Conservation (phyloP, 768 basidiomycete species). For the Terana coerulea region DNA sequence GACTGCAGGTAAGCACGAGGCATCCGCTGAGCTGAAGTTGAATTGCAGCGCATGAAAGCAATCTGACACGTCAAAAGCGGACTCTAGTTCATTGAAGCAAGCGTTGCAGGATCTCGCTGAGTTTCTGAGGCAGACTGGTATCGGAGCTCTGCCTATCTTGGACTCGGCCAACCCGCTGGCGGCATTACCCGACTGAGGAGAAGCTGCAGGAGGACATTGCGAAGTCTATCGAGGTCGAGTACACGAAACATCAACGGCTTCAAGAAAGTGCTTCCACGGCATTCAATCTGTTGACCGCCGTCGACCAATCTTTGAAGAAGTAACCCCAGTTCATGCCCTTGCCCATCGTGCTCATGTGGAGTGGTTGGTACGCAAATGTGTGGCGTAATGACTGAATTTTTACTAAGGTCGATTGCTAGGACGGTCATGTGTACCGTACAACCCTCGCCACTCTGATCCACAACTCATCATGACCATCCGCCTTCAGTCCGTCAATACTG, state of each 20-base stretch:
- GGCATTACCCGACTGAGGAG: slow-evolving; percentile 35
- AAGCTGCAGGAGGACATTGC: slow-evolving; percentile 41
- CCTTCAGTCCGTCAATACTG: too few species aligned
- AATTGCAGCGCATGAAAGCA: not conserved
- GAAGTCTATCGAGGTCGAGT: slow-evolving; percentile 40
- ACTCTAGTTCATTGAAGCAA: slow-evolving; percentile 40
- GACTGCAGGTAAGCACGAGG: slow-evolving; percentile 42
- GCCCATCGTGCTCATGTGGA: too few species aligned
- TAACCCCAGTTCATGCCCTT: not conserved
- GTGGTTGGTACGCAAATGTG: too few species aligned
- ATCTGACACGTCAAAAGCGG: not conserved
- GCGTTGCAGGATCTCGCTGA: slow-evolving; percentile 43
- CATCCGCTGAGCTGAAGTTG: not conserved
- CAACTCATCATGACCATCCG: too few species aligned
- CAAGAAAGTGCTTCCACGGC: slow-evolving; percentile 57
- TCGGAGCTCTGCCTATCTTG: slow-evolving; percentile 60
- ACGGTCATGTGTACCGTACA: too few species aligned
- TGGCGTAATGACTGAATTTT: too few species aligned
- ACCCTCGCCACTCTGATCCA: too few species aligned
- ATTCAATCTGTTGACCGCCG: slow-evolving; percentile 35
- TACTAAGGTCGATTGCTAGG: too few species aligned
- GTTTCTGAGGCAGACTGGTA: slow-evolving; percentile 52
- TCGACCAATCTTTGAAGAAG: slow-evolving; percentile 21
- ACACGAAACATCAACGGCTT: slow-evolving; percentile 47
- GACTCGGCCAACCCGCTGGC: slow-evolving; percentile 15